phyloP scores from a whole-genome alignment of 2,329 filamentous ascomycete genomes.

The Acephala macrosclerotiorum region DNA sequence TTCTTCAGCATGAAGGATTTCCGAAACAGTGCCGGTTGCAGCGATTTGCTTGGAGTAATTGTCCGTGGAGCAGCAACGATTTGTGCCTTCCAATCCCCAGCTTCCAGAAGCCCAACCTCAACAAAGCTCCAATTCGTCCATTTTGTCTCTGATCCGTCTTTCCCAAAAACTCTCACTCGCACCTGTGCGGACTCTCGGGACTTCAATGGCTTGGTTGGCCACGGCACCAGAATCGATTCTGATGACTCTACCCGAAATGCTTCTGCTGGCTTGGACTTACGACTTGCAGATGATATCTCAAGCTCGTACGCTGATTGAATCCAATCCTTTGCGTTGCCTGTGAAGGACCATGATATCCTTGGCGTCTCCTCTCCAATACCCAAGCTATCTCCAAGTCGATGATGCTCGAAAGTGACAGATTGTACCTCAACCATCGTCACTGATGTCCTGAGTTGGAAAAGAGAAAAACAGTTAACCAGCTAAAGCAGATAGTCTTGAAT shows the following conservation, averaged over 20 bases:
- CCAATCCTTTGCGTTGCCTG: constrained; percentile 50
- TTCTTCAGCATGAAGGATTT: constrained; percentile 41
- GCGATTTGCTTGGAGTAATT: constrained; percentile 29
- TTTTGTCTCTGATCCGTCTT: constrained; percentile 23
- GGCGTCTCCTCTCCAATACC: constrained; percentile 54
- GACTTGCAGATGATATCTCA: constrained; percentile 45
- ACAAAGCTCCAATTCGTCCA: constrained; percentile 44
- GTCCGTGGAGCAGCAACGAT: constrained; percentile 37
- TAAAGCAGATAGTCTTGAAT: not conserved
- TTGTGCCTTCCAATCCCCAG: constrained; percentile 25
- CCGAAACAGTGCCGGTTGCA: constrained; percentile 43
- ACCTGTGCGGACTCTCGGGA: constrained; percentile 42
- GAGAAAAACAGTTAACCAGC: not conserved
- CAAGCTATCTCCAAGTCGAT: constrained; percentile 40
- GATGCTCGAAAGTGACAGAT: constrained; percentile 35
- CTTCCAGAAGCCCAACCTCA: constrained; percentile 46
- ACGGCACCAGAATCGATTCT: constrained; percentile 52
- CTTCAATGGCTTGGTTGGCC: constrained; percentile 48
- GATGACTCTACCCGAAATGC: constrained; percentile 23
- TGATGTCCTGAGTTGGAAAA: not conserved
- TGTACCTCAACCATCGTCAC: constrained; percentile 20
- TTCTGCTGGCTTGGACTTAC: constrained; percentile 2
- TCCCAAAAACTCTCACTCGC: constrained; percentile 41
- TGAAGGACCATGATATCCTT: constrained; percentile 56
- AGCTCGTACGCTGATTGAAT: constrained; percentile 53